Evolutionary conservation across 1,284 basidiomycete genomes (phyloP), one percentile per base, ranked within the genome.

Genomic region (Marasmius sp.): DNA sequence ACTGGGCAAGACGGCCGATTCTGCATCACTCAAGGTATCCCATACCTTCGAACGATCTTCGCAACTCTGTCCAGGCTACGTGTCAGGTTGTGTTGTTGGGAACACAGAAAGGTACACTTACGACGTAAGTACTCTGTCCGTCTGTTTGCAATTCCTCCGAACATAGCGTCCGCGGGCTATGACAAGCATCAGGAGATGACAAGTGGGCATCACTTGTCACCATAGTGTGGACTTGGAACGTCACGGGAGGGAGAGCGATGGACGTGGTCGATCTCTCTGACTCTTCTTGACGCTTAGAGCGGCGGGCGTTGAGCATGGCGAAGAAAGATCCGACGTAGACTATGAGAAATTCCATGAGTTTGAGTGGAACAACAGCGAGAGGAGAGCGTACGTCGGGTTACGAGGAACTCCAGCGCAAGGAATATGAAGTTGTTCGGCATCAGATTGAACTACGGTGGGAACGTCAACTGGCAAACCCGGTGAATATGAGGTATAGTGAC

Each of bases 351-450:
- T 5, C 41, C 14, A 47, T 43, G 59, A n/a, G 38, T 18, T n/a
- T 18, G 27, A 16, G 48, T 50, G 11, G 18, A 16, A 22, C 20
- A 50, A 3, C 18, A 7, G 48, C 51, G 7, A 41, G n/a, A 50
- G 38, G 50, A 16, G 11, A 8, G 72, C 78, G 39, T 69, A 85
- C 84, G 67, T 68, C 84, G 81, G 20, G 82, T 82, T 3, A 83
- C 72, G 14, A 82, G 71, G 58, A 83, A 79, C 63, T 81, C 77
- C 18, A 85, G 70, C 0, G 74, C 77, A 27, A 85, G 69, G 68
- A 81, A 85, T 41, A 84, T 71, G 63, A 84, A 77, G 34, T 79
- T 84, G 45, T 76, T 73, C 0, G 82, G 80, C 63, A 82, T 71
- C 1, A 78, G 69, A 49, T 77, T 77, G 65, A 82, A 85, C 79